These are phyloP conservation scores for Oryza brachyantha DNA, from an alignment of 176 grass and related monocot genomes.

Conservation along the genomic window DNA sequence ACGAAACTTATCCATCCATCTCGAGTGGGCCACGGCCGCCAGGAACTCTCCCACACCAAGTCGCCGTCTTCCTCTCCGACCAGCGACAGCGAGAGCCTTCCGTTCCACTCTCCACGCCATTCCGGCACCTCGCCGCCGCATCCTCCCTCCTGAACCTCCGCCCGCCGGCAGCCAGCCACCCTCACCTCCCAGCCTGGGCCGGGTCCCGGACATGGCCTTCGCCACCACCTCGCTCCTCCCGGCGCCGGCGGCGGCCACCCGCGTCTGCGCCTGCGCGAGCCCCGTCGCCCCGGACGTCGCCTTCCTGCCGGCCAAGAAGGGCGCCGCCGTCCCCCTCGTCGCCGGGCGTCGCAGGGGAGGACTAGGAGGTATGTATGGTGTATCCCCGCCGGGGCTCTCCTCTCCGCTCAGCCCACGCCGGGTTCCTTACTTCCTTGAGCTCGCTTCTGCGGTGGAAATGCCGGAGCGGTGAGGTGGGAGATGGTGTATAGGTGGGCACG, in stretches of 20 bases:
- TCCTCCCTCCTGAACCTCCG: not conserved
- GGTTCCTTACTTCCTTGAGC: not conserved
- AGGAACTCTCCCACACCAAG: not conserved
- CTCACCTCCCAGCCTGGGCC: not conserved
- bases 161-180: no score
- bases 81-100: not conserved
- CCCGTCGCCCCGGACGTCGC: conserved; percentile 29
- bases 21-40: conserved; percentile 1
- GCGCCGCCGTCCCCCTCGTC: conserved; percentile 7
- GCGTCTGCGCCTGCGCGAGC: conserved; percentile 16
- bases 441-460: not conserved
- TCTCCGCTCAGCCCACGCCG: not conserved
- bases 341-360: conserved; percentile 10
- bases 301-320: conserved; percentile 25
- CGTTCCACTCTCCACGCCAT: not conserved
- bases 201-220: conserved; percentile 30
- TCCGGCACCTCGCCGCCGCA: conserved; percentile 30
- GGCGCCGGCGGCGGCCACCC: not conserved
- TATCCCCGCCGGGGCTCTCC: no score
- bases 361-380: conserved; percentile 49
- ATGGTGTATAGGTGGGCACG: not conserved
- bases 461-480: not conserved
- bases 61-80: conserved; percentile 18
- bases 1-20: conserved; percentile 36
- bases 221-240: conserved; percentile 27